These are phyloP conservation scores for Penicillium freii DNA, from an alignment of 2,329 filamentous ascomycete species.

Conservation along the genomic window DNA sequence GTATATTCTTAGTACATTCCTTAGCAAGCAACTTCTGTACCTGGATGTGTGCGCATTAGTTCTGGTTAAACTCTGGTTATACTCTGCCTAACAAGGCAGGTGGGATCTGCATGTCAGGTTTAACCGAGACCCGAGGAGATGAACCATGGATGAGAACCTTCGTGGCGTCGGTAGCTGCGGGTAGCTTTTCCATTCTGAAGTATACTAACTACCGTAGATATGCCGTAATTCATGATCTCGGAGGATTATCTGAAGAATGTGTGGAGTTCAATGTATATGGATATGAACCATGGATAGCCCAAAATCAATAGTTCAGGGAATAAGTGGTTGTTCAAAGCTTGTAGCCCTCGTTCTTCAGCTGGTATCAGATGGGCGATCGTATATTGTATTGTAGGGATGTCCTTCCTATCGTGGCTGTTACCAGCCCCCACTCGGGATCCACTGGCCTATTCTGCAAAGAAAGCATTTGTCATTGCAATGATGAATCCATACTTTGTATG, in stretches of 20 bases:
- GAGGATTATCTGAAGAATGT: background rate
- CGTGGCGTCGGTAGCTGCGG: background rate
- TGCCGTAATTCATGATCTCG: background rate
- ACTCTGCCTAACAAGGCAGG: too few species aligned
- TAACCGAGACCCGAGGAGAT: background rate
- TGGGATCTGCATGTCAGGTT: slow-evolving; percentile 3
- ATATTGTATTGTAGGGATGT: too few species aligned
- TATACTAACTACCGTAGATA: too few species aligned
- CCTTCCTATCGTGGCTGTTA: background rate
- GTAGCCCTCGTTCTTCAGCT: background rate
- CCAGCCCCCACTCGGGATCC: background rate
- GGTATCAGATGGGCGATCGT: slow-evolving; percentile 5
- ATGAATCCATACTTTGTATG: background rate
- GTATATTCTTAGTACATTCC: too few species aligned
- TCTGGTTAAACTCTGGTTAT: too few species aligned
- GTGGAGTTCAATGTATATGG: background rate
- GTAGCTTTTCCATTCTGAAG: background rate
- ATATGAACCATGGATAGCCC: background rate
- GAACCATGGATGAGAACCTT: background rate
- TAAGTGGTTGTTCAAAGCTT: too few species aligned
- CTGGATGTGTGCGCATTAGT: background rate
- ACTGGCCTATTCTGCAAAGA: background rate
- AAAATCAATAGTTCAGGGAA: background rate
- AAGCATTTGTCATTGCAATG: background rate
- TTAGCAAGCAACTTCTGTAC: background rate